A percentile compares a stretch with the other conserved stretches of the same genome.
phyloP scores from a whole-genome alignment of 192 early-diverging fungal species.

The Gamsiella multidivaricata region DNA sequence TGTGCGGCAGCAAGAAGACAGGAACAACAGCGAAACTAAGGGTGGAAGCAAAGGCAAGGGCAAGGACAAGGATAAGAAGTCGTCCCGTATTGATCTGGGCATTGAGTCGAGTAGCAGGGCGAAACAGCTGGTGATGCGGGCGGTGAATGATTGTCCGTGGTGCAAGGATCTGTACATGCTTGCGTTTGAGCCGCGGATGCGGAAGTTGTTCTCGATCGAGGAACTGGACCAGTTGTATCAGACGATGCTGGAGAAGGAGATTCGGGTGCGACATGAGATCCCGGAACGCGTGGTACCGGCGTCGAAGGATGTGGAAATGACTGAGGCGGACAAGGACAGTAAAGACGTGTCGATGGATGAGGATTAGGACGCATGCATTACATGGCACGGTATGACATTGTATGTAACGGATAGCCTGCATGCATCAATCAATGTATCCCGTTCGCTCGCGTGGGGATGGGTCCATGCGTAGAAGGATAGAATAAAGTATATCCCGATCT shows the following conservation, averaged over 20 bases:
- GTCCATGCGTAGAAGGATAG: too few species aligned
- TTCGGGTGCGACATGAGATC: constrained; percentile 34
- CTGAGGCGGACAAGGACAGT: too few species aligned
- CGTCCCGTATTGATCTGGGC: background rate
- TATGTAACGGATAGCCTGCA: too few species aligned
- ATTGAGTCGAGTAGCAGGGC: constrained; percentile 12
- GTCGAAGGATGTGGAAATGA: too few species aligned
- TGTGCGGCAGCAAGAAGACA: constrained; percentile 7
- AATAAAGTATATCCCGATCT: too few species aligned
- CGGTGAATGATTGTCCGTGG: constrained; percentile 48
- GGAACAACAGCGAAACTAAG: background rate
- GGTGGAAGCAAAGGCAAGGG: background rate
- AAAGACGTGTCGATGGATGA: too few species aligned
- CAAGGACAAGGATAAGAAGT: background rate
- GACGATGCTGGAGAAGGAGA: constrained; percentile 51
- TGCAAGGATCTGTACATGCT: constrained; percentile 47
- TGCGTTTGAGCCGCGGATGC: constrained; percentile 41
- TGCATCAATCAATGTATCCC: too few species aligned
- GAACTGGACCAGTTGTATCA: constrained; percentile 44
- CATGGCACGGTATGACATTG: too few species aligned
- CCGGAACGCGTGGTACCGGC: constrained; percentile 22
- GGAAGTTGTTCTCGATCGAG: constrained; percentile 22
- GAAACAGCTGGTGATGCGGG: constrained; percentile 35
- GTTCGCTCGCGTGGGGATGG: too few species aligned
- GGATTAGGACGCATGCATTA: too few species aligned